These are phyloP conservation scores for Blastocystis hominis DNA, from an alignment of 352 stramenopile species.

Conservation along the genomic window DNA sequence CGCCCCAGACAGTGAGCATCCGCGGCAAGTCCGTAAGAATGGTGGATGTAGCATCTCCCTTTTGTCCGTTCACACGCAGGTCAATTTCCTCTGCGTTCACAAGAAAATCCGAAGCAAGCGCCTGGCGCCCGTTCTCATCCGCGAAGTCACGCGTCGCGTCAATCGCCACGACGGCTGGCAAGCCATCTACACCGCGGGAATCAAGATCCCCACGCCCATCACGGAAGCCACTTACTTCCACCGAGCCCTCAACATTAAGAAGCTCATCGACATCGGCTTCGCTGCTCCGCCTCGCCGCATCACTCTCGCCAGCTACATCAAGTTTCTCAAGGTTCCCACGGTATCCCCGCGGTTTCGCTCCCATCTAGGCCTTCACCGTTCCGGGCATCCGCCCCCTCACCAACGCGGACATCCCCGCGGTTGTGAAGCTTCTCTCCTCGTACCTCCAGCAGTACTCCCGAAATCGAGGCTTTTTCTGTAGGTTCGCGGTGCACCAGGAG, in stretches of 20 bases:
- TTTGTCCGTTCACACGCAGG: slow-evolving; percentile 76
- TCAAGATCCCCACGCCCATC: slow-evolving; percentile 86
- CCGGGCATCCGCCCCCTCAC: slow-evolving; percentile 67
- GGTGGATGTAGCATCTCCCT: slow-evolving; percentile 63
- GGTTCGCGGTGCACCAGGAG: slow-evolving; percentile 72
- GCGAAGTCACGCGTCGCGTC: slow-evolving; percentile 94
- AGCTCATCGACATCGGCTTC: slow-evolving; percentile 94
- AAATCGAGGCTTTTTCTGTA: not conserved
- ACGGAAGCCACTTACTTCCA: slow-evolving; percentile 82
- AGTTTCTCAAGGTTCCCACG: slow-evolving; percentile 75
- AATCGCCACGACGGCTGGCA: slow-evolving; percentile 73
- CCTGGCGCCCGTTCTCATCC: slow-evolving; percentile 93
- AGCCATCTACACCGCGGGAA: slow-evolving; percentile 93
- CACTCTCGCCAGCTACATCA: slow-evolving; percentile 84
- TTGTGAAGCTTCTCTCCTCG: slow-evolving; percentile 67
- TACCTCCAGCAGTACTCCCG: slow-evolving; percentile 70
- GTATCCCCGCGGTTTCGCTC: not conserved
- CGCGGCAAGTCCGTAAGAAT: slow-evolving; percentile 61
- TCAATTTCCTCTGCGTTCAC: slow-evolving; percentile 99
- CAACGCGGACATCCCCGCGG: slow-evolving; percentile 67
- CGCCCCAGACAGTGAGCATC: slow-evolving; percentile 73
- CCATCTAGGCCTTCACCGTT: slow-evolving; percentile 60
- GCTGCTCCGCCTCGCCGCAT: slow-evolving; percentile 78
- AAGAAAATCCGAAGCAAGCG: slow-evolving; percentile 90
- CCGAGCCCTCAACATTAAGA: slow-evolving; percentile 89